Base-by-base conservation (phyloP, 169 alveolate genomes). In the Plasmodium yoelii region DNA sequence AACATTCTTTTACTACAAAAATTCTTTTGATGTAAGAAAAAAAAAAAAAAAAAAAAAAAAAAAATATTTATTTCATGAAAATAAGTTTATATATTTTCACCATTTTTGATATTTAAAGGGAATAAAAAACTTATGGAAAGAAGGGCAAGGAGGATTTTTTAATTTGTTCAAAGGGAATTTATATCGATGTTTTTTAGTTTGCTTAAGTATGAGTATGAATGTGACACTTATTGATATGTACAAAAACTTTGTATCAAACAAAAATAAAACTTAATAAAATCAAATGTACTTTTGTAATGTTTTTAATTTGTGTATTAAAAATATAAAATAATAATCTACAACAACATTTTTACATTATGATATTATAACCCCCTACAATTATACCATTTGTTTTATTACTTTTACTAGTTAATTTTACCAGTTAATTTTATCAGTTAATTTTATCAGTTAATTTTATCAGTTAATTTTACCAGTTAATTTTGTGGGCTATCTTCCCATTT, bases 131-230 rank as follows among this genome's bases (percentile, higher is more conserved):
- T 46, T 82, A 51, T 82, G 57, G 63, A 47, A 28, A 24, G 90
- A 82, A 55, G 88, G 24, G 9, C 24, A 53, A 13, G 84, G 90
- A 71, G 57, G 24, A 7, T 46, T 82, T 53, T 42, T 67, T 1
- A 82, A 68, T 34, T 60, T 82, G 26, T 82, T 67, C 59, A 82
- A 82, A 39, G 90, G 90, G 51, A 67, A 65, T 42, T 18, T 82
- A 12, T 82, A 82, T 24, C 49, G 90, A 19, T 82, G 90, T n/a
- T 65, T 47, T 24, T 69, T 82, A 18, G 61, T 82, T n/a, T 53
- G 90, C 44, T 71, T 82, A 47, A 82, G 82, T 51, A 68, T 82
- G 80, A 24, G 84, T 18, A 82, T 82, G 19, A 82, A 82, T 39
- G 80, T 82, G 7, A 67, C 90, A 8, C 44, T 82, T 7, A 53